Evolutionary conservation across 2,329 filamentous ascomycete genomes (phyloP).

Genomic region (Aspergillus japonicus): DNA sequence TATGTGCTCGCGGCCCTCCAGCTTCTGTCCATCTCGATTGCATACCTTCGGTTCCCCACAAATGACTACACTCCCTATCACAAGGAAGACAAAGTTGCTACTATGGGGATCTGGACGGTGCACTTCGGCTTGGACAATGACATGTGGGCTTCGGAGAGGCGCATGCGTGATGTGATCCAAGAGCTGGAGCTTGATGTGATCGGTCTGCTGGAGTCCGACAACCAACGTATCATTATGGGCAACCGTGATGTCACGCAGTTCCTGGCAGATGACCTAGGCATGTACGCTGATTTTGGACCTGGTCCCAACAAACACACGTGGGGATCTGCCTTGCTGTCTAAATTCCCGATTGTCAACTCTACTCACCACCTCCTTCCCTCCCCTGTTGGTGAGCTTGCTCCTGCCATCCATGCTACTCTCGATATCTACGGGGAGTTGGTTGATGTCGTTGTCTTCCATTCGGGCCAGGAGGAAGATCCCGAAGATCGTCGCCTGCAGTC

Average conservation of each 20-base stretch:
- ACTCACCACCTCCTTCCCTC: slow-evolving; percentile 93
- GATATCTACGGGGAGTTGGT: slow-evolving; percentile 87
- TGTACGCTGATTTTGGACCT: slow-evolving; percentile 97
- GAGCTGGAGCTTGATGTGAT: slow-evolving; percentile 97
- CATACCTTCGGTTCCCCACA: slow-evolving; percentile 86
- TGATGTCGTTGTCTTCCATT: slow-evolving; percentile 98
- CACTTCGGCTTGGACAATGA: slow-evolving; percentile 98
- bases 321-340: slow-evolving; percentile 88
- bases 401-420: slow-evolving; percentile 93
- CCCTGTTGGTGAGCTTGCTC: slow-evolving; percentile 90
- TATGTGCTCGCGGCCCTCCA: slow-evolving; percentile 75
- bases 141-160: slow-evolving; percentile 96
- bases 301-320: slow-evolving; percentile 99
- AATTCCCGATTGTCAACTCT: slow-evolving; percentile 96
- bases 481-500: slow-evolving; percentile 87
- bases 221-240: slow-evolving; percentile 98
- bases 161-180: slow-evolving; percentile 85
- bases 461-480: slow-evolving; percentile 92
- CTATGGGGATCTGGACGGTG: slow-evolving; percentile 97
- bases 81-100: slow-evolving; percentile 79
- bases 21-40: slow-evolving; percentile 72
- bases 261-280: slow-evolving; percentile 91
- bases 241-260: slow-evolving; percentile 96
- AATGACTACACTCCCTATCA: slow-evolving; percentile 93
- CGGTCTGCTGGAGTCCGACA: slow-evolving; percentile 88